phyloP scores from a whole-genome alignment of 176 grass and related monocot genomes.

The Melocanna baccifera region DNA sequence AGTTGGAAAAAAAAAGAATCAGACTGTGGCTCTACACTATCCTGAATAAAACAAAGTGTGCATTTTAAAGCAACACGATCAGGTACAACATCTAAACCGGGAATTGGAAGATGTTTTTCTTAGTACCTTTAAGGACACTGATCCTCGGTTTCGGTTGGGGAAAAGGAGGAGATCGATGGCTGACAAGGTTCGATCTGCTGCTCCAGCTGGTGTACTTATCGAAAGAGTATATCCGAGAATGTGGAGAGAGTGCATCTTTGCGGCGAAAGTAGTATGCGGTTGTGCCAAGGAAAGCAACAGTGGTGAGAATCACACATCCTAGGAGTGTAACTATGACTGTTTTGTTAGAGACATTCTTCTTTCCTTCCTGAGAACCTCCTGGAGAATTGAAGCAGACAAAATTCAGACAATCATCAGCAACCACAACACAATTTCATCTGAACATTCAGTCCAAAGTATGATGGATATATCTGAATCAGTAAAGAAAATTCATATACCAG shows the following conservation, averaged over 20 bases:
- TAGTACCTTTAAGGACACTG: conserved; percentile 52
- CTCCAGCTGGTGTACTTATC: conserved; percentile 80
- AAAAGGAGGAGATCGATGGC: conserved; percentile 58
- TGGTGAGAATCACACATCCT: conserved; percentile 66
- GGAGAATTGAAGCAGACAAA: conserved; percentile 20
- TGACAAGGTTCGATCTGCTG: conserved; percentile 78
- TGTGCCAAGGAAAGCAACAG: conserved; percentile 51
- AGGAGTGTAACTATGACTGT: conserved; percentile 60
- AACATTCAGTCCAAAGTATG: not conserved
- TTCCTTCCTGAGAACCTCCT: conserved; percentile 47
- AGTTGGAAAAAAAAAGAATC: conserved; percentile 18
- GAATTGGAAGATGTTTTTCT: not conserved
- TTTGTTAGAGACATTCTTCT: conserved; percentile 55
- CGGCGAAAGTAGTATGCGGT: conserved; percentile 62
- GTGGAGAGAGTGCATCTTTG: conserved; percentile 59
- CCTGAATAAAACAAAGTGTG: not conserved
- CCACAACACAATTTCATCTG: not conserved
- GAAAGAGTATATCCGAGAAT: conserved; percentile 44
- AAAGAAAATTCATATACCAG: conserved; percentile 38
- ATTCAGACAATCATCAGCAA: conserved; percentile 20
- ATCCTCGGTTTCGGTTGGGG: conserved; percentile 31
- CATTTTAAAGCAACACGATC: not conserved
- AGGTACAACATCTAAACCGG: not conserved
- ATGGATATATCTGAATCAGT: not conserved
- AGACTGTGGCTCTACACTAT: not conserved